These are phyloP conservation scores for Triadica sebifera DNA, from an alignment of 345 rosid species.

Conservation along the genomic window DNA sequence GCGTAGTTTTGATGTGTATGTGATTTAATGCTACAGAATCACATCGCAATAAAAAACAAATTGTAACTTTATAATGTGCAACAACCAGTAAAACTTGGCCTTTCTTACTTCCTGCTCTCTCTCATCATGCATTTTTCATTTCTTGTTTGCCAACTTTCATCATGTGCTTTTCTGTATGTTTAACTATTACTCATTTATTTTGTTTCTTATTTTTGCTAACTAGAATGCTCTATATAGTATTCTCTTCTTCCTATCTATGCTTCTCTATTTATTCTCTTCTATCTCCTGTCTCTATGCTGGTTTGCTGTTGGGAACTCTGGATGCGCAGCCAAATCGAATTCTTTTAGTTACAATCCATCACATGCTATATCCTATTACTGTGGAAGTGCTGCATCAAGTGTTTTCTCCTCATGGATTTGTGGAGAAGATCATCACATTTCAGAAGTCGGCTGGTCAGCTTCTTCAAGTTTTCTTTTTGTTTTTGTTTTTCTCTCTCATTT, in stretches of 20 bases:
- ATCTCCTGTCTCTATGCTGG: slow-evolving; percentile 58
- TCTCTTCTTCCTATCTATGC: slow-evolving; percentile 33
- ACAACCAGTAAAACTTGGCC: neutral
- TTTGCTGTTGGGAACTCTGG: slow-evolving; percentile 55
- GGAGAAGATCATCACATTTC: slow-evolving; percentile 96
- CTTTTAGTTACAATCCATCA: slow-evolving; percentile 90
- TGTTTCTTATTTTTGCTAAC: slow-evolving; percentile 23
- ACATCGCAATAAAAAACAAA: neutral
- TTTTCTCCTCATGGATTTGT: slow-evolving; percentile 91
- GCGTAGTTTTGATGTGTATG: neutral
- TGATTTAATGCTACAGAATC: neutral
- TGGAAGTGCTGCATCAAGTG: slow-evolving; percentile 94
- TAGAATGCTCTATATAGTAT: neutral
- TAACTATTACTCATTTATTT: slow-evolving; percentile 14
- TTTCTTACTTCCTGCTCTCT: neutral
- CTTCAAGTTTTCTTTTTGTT: slow-evolving; percentile 17
- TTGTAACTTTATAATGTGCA: neutral
- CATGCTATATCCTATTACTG: slow-evolving; percentile 95
- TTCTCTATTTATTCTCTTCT: slow-evolving; percentile 59
- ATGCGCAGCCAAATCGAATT: slow-evolving; percentile 89
- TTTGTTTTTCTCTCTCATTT: neutral
- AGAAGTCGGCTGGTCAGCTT: slow-evolving; percentile 96
- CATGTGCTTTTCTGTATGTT: neutral
- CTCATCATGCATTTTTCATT: neutral
- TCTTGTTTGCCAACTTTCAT: neutral